These are phyloP conservation scores for Perkinsus olseni DNA, from an alignment of 169 alveolate species.

Conservation along the genomic window DNA sequence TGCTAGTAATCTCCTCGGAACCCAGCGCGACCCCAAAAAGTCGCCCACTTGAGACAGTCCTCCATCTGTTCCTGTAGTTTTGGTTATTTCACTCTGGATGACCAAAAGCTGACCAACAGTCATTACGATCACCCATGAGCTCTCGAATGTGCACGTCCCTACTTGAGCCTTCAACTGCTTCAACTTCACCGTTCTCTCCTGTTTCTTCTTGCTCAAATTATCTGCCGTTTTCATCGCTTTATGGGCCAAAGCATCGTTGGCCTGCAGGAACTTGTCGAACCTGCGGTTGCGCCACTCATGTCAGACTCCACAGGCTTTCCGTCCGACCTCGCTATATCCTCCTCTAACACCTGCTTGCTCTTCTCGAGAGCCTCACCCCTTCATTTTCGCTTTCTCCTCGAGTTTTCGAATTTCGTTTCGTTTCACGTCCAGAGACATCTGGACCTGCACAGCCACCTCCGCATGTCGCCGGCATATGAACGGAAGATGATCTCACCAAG, in stretches of 20 bases:
- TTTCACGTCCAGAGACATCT: slow-evolving; percentile 35
- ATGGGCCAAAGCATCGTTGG: slow-evolving; percentile 46
- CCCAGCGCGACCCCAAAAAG: too few species aligned
- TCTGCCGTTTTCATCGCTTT: slow-evolving; percentile 39
- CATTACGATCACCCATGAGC: background rate
- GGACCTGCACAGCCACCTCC: background rate
- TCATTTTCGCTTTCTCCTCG: slow-evolving; percentile 40
- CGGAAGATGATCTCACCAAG: slow-evolving; percentile 18
- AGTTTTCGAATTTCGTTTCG: slow-evolving; percentile 47
- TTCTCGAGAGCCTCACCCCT: slow-evolving; percentile 39
- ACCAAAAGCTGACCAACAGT: background rate
- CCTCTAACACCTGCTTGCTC: slow-evolving; percentile 41
- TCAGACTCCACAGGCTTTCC: background rate
- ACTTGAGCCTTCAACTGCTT: slow-evolving; percentile 19
- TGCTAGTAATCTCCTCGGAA: background rate
- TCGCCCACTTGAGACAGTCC: slow-evolving; percentile 26
- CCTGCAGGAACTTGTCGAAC: slow-evolving; percentile 22
- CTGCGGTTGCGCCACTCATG: slow-evolving; percentile 15
- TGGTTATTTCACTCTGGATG: slow-evolving; percentile 27
- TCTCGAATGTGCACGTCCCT: background rate
- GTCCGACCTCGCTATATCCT: slow-evolving; percentile 12
- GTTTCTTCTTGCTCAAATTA: slow-evolving; percentile 27
- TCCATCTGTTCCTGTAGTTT: slow-evolving; percentile 36
- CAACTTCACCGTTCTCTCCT: slow-evolving; percentile 21
- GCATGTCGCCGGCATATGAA: background rate